phyloP scores from a whole-genome alignment of 345 rosid genomes.

The Eucalyptus regnans region DNA sequence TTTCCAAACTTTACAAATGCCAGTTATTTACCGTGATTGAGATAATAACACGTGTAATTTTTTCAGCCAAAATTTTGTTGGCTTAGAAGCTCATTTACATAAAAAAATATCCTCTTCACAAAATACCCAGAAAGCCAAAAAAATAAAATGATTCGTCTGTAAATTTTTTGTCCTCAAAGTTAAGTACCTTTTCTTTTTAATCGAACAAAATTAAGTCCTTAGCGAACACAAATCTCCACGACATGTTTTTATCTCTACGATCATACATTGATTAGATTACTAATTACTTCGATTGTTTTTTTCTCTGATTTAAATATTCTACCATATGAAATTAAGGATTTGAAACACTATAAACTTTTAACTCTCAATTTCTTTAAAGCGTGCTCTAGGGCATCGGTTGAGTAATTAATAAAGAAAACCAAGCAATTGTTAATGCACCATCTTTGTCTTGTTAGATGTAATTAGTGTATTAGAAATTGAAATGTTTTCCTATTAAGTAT shows the following conservation, averaged over 20 bases:
- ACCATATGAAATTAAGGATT: background rate
- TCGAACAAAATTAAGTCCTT: background rate
- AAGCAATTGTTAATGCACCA: fast-evolving
- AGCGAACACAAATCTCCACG: background rate
- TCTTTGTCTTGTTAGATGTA: background rate
- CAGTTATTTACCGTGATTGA: background rate
- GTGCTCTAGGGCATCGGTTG: background rate
- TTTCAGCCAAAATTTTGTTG: background rate
- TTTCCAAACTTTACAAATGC: fast-evolving
- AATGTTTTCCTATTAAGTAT: background rate
- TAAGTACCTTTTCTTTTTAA: background rate
- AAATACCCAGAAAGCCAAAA: background rate
- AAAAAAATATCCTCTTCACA: fast-evolving
- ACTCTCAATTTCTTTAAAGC: background rate
- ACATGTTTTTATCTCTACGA: background rate
- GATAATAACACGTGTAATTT: background rate
- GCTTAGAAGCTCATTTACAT: background rate
- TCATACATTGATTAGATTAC: background rate
- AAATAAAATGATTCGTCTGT: background rate
- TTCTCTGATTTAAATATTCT: background rate
- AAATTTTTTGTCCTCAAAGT: background rate
- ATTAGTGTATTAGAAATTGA: fast-evolving
- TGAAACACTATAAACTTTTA: background rate
- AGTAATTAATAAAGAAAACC: background rate
- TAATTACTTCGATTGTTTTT: background rate